phyloP scores from a whole-genome alignment of 2,329 filamentous ascomycete genomes.

The Dothiorella sarmentorum region DNA sequence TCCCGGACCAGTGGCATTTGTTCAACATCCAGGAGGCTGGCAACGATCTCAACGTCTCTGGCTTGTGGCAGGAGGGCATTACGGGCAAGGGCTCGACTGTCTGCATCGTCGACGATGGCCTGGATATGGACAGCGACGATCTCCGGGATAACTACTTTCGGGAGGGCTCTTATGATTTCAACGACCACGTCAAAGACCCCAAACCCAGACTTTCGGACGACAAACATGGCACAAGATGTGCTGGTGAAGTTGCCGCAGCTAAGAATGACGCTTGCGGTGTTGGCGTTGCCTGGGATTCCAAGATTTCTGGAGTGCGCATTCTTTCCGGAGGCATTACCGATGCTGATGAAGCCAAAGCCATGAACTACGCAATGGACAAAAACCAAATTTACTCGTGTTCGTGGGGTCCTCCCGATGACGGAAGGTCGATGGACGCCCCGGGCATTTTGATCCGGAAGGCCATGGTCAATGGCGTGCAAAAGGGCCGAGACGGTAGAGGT shows the following conservation, averaged over 20 bases:
- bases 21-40: constrained; percentile 77
- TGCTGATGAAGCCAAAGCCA: constrained; percentile 83
- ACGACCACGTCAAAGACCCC: constrained; percentile 75
- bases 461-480: constrained; percentile 88
- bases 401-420: constrained; percentile 95
- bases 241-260: constrained; percentile 89
- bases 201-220: constrained; percentile 81
- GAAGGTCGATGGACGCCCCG: constrained; percentile 88
- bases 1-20: constrained; percentile 92
- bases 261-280: constrained; percentile 90
- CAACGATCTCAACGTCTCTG: constrained; percentile 95
- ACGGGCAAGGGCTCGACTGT: constrained; percentile 87
- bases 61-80: constrained; percentile 83
- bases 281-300: constrained; percentile 91
- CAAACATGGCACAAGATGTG: constrained; percentile 87
- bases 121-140: constrained; percentile 94
- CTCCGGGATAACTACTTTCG: constrained; percentile 92
- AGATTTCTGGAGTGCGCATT: constrained; percentile 87
- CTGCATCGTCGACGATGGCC: constrained; percentile 90
- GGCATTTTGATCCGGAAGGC: constrained; percentile 83
- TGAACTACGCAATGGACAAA: constrained; percentile 87
- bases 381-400: constrained; percentile 99
- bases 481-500: constrained; percentile 77
- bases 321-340: constrained; percentile 87
- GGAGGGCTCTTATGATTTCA: constrained; percentile 92